Conservation (phyloP, 2,329 filamentous ascomycete species). For the Calonectria hawksworthii region DNA sequence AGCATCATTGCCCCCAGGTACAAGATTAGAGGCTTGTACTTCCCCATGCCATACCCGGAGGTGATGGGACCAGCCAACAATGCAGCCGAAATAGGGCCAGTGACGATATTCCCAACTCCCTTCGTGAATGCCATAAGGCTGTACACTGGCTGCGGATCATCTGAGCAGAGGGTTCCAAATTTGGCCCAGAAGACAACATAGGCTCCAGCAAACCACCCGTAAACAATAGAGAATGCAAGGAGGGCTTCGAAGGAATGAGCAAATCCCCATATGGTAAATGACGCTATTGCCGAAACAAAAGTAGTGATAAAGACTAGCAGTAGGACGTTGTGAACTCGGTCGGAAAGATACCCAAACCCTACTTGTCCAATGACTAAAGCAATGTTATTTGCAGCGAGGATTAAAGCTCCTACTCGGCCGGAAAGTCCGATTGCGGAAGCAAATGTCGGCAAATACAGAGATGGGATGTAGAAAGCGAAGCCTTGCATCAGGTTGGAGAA, state of each 20-base stretch:
- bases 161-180: conserved; percentile 44
- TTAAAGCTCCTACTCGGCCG: conserved; percentile 59
- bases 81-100: conserved; percentile 41
- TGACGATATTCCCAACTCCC: conserved; percentile 47
- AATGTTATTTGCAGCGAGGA: conserved; percentile 63
- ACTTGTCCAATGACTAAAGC: conserved; percentile 61
- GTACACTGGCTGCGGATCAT: conserved; percentile 44
- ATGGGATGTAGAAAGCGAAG: conserved; percentile 68
- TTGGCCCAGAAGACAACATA: conserved; percentile 46
- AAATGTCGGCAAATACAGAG: conserved; percentile 66
- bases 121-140: conserved; percentile 49
- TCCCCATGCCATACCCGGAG: conserved; percentile 31
- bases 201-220: conserved; percentile 69
- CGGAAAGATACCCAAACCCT: conserved; percentile 62
- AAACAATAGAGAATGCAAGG: conserved; percentile 65
- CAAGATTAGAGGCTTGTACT: conserved; percentile 33
- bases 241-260: conserved; percentile 59
- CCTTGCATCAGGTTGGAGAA: conserved; percentile 66
- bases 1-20: conserved; percentile 36
- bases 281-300: conserved; percentile 61
- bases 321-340: conserved; percentile 60
- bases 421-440: conserved; percentile 57
- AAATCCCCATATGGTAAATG: conserved; percentile 69
- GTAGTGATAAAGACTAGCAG: conserved; percentile 58
- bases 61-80: conserved; percentile 34